Evolutionary conservation across 345 rosid genomes (phyloP).

Genomic region (Syzygium aromaticum): DNA sequence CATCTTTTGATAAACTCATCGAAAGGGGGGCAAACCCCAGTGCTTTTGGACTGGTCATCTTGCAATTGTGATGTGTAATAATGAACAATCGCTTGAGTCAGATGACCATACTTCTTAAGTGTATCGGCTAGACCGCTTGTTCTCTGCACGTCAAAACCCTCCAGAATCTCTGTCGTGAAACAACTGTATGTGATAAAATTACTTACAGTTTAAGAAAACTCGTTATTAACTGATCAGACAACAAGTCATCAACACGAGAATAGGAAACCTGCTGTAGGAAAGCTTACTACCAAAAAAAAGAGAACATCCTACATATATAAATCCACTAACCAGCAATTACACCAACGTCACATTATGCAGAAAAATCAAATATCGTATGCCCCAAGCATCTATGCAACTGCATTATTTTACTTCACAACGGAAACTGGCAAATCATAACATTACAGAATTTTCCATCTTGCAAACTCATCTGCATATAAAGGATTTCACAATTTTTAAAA

Average conservation of each 20-base stretch:
- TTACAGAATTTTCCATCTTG: neutral
- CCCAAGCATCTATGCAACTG: neutral
- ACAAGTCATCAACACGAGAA: neutral
- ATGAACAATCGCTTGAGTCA: slow-evolving; percentile 59
- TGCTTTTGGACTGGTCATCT: slow-evolving; percentile 22
- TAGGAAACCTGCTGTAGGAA: neutral
- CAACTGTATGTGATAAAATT: slow-evolving; percentile 43
- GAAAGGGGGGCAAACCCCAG: slow-evolving; percentile 40
- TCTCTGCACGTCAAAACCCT: slow-evolving; percentile 86
- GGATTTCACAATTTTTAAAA: neutral
- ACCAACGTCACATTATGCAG: neutral
- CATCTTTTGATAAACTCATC: slow-evolving; percentile 59
- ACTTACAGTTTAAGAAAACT: neutral
- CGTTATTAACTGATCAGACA: neutral
- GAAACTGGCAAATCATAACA: neutral
- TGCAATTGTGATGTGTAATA: slow-evolving; percentile 36
- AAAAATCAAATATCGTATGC: neutral
- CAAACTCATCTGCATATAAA: neutral
- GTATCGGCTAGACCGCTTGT: slow-evolving; percentile 64
- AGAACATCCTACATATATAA: neutral
- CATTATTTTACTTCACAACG: neutral
- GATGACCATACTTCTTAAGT: slow-evolving; percentile 63
- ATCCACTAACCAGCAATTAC: neutral
- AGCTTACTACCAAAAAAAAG: neutral
- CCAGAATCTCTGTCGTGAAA: slow-evolving; percentile 88